Evolutionary conservation across 306 rosid species (phyloP).

Genomic region (Senna tora): DNA sequence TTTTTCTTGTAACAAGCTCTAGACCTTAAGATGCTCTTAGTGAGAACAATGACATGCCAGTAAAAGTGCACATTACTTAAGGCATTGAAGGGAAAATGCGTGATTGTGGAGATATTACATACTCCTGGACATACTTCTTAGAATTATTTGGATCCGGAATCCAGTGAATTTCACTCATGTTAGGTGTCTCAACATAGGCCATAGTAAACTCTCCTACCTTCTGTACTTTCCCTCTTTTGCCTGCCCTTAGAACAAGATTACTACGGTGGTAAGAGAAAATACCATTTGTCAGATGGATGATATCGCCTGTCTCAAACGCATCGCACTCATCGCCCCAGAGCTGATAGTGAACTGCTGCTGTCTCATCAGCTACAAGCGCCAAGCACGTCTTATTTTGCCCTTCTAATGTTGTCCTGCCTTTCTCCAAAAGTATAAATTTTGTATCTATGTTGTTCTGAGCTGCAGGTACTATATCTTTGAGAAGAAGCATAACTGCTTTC

Average conservation of each 20-base stretch:
- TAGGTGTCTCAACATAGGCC: conserved; percentile 75
- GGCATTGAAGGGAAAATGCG: conserved; percentile 59
- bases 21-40: not conserved
- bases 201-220: conserved; percentile 76
- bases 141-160: conserved; percentile 53
- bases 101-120: conserved; percentile 58
- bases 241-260: conserved; percentile 65
- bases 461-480: conserved; percentile 70
- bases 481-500: conserved; percentile 44
- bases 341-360: conserved; percentile 74
- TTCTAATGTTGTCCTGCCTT: conserved; percentile 41
- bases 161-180: conserved; percentile 89
- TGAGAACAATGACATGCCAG: not conserved
- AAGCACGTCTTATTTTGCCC: not conserved
- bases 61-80: not conserved
- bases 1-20: too few species aligned
- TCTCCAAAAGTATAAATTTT: conserved; percentile 66
- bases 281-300: conserved; percentile 48
- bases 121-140: conserved; percentile 52
- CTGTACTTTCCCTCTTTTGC: conserved; percentile 73
- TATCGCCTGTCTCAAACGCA: conserved; percentile 57
- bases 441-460: conserved; percentile 80
- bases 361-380: not conserved
- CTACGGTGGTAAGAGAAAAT: conserved; percentile 66
- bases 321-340: conserved; percentile 84